phyloP scores from a whole-genome alignment of 441 rosid genomes.

The Corymbia calophylla region DNA sequence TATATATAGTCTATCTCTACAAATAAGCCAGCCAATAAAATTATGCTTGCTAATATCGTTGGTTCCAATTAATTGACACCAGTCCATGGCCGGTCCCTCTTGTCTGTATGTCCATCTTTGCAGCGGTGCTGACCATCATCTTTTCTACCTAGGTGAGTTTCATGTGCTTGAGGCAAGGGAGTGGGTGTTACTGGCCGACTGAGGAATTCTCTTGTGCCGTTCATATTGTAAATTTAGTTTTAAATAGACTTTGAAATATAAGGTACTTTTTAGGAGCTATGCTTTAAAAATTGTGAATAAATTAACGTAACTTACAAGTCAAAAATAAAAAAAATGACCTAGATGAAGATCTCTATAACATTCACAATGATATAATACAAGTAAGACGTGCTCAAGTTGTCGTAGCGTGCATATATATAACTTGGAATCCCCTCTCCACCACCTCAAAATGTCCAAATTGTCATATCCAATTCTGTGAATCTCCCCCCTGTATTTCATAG shows the following conservation, averaged over 20 bases:
- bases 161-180: not conserved
- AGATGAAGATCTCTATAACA: not conserved
- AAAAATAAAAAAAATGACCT: not conserved
- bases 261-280: not conserved
- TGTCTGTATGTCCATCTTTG: not conserved
- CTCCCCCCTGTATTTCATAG: not conserved
- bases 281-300: not conserved
- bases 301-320: not conserved
- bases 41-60: too few relatives aligned
- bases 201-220: not conserved
- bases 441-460: not conserved
- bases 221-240: not conserved
- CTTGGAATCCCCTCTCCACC: not conserved
- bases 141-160: not conserved
- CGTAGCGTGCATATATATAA: not conserved
- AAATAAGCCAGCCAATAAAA: too few relatives aligned
- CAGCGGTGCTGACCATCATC: not conserved
- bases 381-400: not conserved
- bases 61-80: too few relatives aligned
- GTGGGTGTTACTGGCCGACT: not conserved
- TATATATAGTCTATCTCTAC: too few relatives aligned
- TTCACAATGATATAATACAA: not conserved
- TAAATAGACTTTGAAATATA: not conserved
- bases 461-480: not conserved
- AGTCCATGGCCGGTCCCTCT: too few relatives aligned